Evolutionary conservation across 2,329 filamentous ascomycete species (phyloP).

Genomic region (Neurospora sp.): DNA sequence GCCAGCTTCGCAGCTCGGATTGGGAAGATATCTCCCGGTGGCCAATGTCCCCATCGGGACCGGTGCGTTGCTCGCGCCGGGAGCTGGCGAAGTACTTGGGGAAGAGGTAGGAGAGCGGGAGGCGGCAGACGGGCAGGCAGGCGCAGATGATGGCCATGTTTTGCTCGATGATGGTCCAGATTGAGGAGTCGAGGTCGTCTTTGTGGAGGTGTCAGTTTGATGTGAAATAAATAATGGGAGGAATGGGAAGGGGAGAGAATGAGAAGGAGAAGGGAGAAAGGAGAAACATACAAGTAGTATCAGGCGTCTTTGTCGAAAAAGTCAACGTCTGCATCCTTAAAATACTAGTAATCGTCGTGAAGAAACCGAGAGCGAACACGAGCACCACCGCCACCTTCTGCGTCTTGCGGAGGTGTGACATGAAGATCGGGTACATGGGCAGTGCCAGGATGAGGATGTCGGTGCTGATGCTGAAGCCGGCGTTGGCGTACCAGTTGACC

Average conservation of each 20-base stretch:
- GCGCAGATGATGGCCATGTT: slow-evolving; percentile 17
- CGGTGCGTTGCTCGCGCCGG: slow-evolving; percentile 21
- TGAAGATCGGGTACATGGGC: slow-evolving; percentile 37
- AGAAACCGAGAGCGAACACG: slow-evolving; percentile 32
- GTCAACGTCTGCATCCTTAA: slow-evolving; percentile 9
- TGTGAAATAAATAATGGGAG: background rate
- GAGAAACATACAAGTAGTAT: slow-evolving; percentile 72
- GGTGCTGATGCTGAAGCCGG: slow-evolving; percentile 35
- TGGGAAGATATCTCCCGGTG: background rate
- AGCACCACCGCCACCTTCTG: slow-evolving; percentile 32
- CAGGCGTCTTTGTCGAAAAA: slow-evolving; percentile 56
- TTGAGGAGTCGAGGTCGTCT: slow-evolving; percentile 10
- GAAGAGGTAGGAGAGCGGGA: slow-evolving; percentile 28
- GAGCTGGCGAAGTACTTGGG: slow-evolving; percentile 12
- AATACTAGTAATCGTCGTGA: slow-evolving; percentile 18
- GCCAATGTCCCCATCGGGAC: background rate
- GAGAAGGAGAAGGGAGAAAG: background rate
- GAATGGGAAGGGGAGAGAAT: background rate
- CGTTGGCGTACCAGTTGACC: slow-evolving; percentile 40
- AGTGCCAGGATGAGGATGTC: slow-evolving; percentile 36
- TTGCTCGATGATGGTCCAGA: slow-evolving; percentile 14
- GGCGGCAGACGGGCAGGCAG: slow-evolving; percentile 13
- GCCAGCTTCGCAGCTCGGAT: background rate
- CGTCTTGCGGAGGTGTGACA: slow-evolving; percentile 30
- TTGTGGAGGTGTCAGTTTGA: background rate